Base-by-base conservation (phyloP, 2,329 filamentous ascomycete species). In the Colletotrichum costaricense region DNA sequence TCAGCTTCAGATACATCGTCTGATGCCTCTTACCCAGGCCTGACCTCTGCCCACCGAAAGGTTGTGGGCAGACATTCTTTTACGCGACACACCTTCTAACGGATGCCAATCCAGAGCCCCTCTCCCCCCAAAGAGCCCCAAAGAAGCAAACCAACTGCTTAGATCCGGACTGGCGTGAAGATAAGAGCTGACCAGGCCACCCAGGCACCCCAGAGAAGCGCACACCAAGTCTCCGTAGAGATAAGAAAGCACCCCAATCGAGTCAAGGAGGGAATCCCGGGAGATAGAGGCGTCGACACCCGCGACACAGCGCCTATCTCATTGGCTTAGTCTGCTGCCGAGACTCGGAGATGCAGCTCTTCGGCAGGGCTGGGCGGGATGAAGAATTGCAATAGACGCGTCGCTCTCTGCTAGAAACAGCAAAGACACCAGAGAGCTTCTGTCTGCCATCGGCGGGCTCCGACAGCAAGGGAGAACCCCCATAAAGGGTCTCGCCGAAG, bases 361-460 rank as follows among this genome's bases (percentile, higher is more conserved):
- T 54, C 38, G 58, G 57, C 69, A 55, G 24, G 30, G 65, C n/a
- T 33, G 42, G 24, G 24, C 38, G 65, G 26, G 19, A 38, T 54
- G n/a, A 30, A 54, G 69, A 22, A 49, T 35, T 60, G 59, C 33
- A 22, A 26, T 30, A 16, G 14, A 33, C 26, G 60, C 60, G 42
- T 59, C 42, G 52, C 33, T 26, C 26, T 42, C 30, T 55, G 22
- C 16, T n/a, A 26, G 33, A 28, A 24, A 9, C 24, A 38, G 26
- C 38, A 42, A 19, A 28, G 22, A 19, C 46, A 19, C 59, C 5
- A 19, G 28, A 46, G 26, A 54, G 49, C 11, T 30, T 69, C 6
- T 38, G 26, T 49, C 70, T 65, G 46, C 16, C 55, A 49, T 49
- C 70, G 70, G 70, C 70, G 70, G 60, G 59, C 70, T 73, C 66